Base-by-base conservation (phyloP, 2,329 filamentous ascomycete species). In the Teratosphaeriaceae sp. region DNA sequence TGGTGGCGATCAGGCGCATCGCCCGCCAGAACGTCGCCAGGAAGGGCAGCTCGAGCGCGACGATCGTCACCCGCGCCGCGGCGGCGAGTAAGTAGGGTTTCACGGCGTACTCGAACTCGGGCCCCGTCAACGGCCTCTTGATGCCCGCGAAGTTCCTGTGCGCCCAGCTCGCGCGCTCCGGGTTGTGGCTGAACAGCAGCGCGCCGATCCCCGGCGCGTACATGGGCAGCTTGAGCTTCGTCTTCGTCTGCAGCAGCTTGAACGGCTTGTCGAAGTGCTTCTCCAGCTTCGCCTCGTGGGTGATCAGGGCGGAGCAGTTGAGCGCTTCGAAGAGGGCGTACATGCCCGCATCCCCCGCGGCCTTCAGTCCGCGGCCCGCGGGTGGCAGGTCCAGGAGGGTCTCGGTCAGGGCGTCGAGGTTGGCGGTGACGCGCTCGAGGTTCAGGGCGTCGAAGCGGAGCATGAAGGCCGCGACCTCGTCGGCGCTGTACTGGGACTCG, bases 81-180 rank as follows among this genome's bases (percentile, higher is more conserved):
- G 80, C 81, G 43, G 75, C 71, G 27, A 80, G 69, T 15, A 97
- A 71, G 24, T 82, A 80, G 47, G 85, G 82, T 49, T 82, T 81
- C 30, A 96, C 80, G 9, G 86, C 85, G 83, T 85, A 94, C 33
- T 95, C 85, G 60, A 95, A 97, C 51, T 92, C 85, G 26, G 80
- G 74, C 8, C 76, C 71, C 1, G 82, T 80, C 39, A 94, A 74
- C 16, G 74, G 70, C 11, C 78, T 73, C 37, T 76, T 72, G 49
- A 85, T 76, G 29, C 76, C 78, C n/a, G 73, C 71, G 78, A 85
- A 89, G 5, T 80, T 79, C 38, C 74, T 69, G 26, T 73, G 68
- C 1, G 86, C 87, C 75, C 88, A 94, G 31, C 71, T 67, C 29
- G 73, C 73, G 39, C 85, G 78, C 37, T 70, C 68, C 19, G 72